phyloP scores from a whole-genome alignment of 495 filamentous ascomycete genomes.

The Evansstolkia leycettana region DNA sequence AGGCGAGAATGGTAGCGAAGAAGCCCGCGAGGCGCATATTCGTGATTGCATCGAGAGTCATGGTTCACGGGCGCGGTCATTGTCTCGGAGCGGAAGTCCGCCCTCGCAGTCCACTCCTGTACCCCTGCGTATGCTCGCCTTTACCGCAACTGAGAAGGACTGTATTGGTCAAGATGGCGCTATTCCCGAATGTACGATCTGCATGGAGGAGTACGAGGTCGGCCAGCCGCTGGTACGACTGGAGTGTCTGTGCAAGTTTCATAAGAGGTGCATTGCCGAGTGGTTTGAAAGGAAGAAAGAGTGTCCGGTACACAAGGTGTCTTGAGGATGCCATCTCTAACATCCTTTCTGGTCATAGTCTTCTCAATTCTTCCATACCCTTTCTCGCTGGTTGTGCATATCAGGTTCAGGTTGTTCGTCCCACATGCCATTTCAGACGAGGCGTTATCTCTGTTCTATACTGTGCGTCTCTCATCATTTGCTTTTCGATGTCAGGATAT shows the following conservation, averaged over 20 bases:
- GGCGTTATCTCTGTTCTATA: too few species aligned
- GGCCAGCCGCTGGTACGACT: conserved; percentile 73
- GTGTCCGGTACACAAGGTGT: conserved; percentile 41
- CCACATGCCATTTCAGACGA: too few species aligned
- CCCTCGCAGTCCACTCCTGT: conserved; percentile 8
- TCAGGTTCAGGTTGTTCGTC: too few species aligned
- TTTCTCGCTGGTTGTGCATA: too few species aligned
- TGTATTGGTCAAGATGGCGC: conserved; percentile 56
- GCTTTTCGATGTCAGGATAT: too few species aligned
- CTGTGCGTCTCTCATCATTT: too few species aligned
- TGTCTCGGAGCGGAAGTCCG: conserved; percentile 10
- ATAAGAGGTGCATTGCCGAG: conserved; percentile 51
- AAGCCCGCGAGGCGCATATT: conserved; percentile 64
- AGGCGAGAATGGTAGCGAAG: conserved; percentile 43
- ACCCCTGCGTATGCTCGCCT: conserved; percentile 46
- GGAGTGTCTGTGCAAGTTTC: conserved; percentile 91
- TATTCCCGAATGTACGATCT: conserved; percentile 75
- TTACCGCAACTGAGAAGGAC: conserved; percentile 84
- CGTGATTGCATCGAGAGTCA: conserved; percentile 53
- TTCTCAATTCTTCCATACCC: too few species aligned
- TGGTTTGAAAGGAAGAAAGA: conserved; percentile 43
- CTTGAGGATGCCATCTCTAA: conserved; percentile 9
- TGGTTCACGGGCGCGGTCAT: conserved; percentile 10
- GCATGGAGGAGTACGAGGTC: conserved; percentile 87
- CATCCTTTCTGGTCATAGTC: too few species aligned